Percentiles rank a stretch among this genome's conserved stretches.
These are phyloP conservation scores for Flaveria ramosissima DNA, from an alignment of 129 eudicot species.

Conservation along the genomic window DNA sequence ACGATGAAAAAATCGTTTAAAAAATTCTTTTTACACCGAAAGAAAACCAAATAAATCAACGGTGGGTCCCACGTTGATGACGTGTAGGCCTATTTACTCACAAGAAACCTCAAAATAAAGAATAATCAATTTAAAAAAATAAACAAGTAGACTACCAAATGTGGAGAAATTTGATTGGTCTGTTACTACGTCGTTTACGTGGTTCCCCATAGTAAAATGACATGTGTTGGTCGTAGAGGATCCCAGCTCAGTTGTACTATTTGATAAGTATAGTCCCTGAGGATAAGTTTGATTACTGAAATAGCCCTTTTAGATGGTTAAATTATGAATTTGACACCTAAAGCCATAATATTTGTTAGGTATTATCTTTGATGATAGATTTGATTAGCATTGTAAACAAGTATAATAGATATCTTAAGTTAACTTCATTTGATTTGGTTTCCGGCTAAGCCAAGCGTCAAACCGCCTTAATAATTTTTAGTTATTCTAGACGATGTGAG, in stretches of 20 bases:
- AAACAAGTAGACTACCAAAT: background rate
- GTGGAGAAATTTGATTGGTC: constrained; percentile 1
- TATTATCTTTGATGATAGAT: background rate
- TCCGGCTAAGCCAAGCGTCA: background rate
- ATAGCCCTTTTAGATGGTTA: background rate
- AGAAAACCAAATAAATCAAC: constrained; percentile 7
- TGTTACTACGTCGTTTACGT: background rate
- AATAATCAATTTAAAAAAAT: background rate
- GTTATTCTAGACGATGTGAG: too few relatives aligned
- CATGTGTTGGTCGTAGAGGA: background rate
- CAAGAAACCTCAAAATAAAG: constrained; percentile 3
- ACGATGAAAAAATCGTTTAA: background rate
- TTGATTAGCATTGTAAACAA: background rate
- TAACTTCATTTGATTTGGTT: background rate
- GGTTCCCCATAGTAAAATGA: background rate
- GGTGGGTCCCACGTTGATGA: background rate
- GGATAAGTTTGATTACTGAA: background rate
- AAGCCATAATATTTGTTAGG: background rate
- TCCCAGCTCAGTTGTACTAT: background rate
- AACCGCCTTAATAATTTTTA: too few relatives aligned
- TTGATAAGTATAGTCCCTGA: background rate
- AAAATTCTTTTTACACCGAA: constrained; percentile 5
- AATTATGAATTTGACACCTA: background rate
- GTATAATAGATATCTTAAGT: background rate
- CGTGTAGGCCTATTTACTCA: background rate